phyloP scores from a whole-genome alignment of 495 filamentous ascomycete species.

The Aspergillus incahuasiensis region DNA sequence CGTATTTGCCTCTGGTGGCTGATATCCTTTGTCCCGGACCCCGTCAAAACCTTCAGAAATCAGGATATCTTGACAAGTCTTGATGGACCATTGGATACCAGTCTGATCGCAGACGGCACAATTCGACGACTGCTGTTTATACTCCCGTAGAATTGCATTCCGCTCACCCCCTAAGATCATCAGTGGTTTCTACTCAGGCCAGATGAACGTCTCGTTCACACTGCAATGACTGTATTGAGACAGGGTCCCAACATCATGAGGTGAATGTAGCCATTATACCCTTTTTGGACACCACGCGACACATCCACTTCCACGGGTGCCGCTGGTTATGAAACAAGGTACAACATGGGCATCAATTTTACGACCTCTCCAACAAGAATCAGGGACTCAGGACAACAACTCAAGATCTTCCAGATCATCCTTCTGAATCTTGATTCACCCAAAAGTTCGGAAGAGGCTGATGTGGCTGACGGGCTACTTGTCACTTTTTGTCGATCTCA shows the following conservation, averaged over 20 bases:
- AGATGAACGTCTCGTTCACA: neutral
- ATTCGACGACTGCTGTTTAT: neutral
- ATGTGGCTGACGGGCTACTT: slow-evolving; percentile 15
- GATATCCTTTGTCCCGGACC: neutral
- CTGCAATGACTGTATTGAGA: neutral
- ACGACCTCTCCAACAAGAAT: no score
- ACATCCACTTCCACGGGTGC: neutral
- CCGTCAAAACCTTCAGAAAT: neutral
- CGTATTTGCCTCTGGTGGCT: neutral
- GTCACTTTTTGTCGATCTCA: slow-evolving; percentile 1
- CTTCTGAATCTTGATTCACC: neutral
- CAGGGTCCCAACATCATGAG: neutral
- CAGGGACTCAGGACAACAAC: neutral
- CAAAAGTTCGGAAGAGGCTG: slow-evolving; percentile 15
- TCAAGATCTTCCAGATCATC: neutral
- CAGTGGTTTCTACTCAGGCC: neutral
- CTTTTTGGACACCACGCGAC: neutral
- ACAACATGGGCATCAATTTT: neutral
- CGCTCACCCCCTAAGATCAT: neutral
- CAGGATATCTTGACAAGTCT: neutral
- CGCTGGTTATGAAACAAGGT: neutral
- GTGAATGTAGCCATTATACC: neutral
- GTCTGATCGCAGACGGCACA: neutral
- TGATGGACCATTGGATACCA: neutral
- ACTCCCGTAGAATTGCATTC: neutral